Evolutionary conservation across 208 protist genomes (phyloP).

Genomic region (Acanthamoeba lenticulata): DNA sequence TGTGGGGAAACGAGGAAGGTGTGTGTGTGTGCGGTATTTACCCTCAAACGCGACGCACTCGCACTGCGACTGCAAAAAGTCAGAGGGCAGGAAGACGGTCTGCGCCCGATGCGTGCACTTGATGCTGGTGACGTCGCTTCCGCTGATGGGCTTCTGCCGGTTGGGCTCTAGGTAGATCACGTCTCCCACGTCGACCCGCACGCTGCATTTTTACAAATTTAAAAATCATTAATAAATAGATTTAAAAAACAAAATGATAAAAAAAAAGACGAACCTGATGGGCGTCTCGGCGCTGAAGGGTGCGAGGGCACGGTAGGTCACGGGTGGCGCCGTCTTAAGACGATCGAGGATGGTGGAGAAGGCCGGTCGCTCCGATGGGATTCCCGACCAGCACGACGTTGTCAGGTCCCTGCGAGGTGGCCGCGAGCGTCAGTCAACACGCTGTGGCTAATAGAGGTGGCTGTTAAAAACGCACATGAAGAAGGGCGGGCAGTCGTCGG

Average conservation of each 20-base stretch:
- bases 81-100: constrained; percentile 20
- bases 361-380: constrained; percentile 4
- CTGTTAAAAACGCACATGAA: not conserved
- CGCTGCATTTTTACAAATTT: not conserved
- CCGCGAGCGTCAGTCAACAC: not conserved
- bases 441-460: not conserved
- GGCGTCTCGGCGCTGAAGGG: not conserved
- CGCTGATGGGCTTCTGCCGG: not conserved
- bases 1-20: no score
- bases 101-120: constrained; percentile 12
- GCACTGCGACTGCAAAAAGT: not conserved
- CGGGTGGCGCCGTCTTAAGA: not conserved
- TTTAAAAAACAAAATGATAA: not conserved
- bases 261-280: not conserved
- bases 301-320: not conserved
- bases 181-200: constrained; percentile 37
- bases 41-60: constrained; percentile 2
- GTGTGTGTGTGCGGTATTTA: not conserved
- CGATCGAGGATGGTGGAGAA: not conserved
- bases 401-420: constrained; percentile 9
- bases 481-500: constrained; percentile 9
- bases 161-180: constrained; percentile 19
- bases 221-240: no score
- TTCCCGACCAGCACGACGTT: not conserved
- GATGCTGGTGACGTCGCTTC: not conserved